Evolutionary conservation across 2,329 filamentous ascomycete species (phyloP), one percentile per base, ranked within the genome.

Genomic region (Fonsecaea monophora): DNA sequence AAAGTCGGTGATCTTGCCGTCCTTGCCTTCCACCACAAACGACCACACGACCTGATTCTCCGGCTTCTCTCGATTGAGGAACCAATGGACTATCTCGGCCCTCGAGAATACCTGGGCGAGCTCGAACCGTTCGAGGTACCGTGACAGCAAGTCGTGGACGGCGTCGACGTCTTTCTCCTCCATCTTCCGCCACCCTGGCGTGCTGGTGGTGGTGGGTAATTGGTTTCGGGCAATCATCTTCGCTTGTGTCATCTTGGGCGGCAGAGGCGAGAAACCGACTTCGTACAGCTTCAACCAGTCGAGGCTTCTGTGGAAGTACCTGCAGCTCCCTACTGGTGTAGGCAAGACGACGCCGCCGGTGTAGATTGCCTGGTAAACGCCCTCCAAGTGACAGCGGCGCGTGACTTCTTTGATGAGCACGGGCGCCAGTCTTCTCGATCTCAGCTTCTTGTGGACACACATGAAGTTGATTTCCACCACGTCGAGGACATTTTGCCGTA

Each of bases 371-470:
- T 99, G 95, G 85, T 91, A 98, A 71, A 96, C 90, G 64, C 90
- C 91, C 70, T 91, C 85, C 56, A 93, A 81, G 79, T 98, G 96
- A 83, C 92, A 96, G 70, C 93, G 87, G 56, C 95, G 90, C 4
- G 95, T 99, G 74, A 99, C 92, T 78, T 99, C 95, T 80, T 97
- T 97, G 83, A 99, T 99, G 61, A 99, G 87, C 1, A 98, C 91
- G 0, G 95, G 95, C 0, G 95, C 89, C 53, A 99, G 87, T 62
- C 95, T 90, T 83, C 98, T 97, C 65, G 91, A 89, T 59, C 95
- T 92, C 37, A 99, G 88, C 81, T 98, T 98, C 85, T 98, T 98
- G 85, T 99, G 95, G 63, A 99, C 90, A 76, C 94, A 96, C 72
- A 99, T 89, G 81, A 98, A 99, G 83, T 99, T 99, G 81, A 99